Evolutionary conservation across 2,329 filamentous ascomycete genomes (phyloP).

Genomic region (Thermochaetoides dissita): DNA sequence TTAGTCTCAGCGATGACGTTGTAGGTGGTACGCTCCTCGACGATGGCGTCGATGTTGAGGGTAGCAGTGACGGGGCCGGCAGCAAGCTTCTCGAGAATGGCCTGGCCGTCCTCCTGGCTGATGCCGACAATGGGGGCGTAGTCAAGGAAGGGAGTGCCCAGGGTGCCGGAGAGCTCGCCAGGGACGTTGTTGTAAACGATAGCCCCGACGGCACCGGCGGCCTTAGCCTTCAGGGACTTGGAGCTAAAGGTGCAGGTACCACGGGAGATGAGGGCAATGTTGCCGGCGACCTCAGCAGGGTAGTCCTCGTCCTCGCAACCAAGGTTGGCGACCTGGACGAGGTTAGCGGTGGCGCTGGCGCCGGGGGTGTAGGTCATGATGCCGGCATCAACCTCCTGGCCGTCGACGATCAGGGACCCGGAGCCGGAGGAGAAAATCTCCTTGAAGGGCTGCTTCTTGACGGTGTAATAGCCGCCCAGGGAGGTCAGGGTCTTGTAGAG

Average conservation of each 20-base stretch:
- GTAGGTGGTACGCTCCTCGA: conserved; percentile 12
- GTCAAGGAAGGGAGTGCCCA: conserved; percentile 31
- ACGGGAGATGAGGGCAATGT: conserved; percentile 45
- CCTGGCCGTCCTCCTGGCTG: conserved; percentile 29
- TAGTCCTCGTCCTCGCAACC: conserved; percentile 42
- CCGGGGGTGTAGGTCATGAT: conserved; percentile 38
- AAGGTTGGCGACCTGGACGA: conserved; percentile 35
- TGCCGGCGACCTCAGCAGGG: conserved; percentile 34
- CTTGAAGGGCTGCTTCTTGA: conserved; percentile 30
- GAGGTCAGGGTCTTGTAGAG: conserved; percentile 26
- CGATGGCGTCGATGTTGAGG: conserved; percentile 13
- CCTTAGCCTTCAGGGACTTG: conserved; percentile 42
- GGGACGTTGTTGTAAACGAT: conserved; percentile 50
- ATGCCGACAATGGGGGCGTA: conserved; percentile 42
- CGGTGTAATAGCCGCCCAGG: conserved; percentile 26
- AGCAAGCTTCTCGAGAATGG: conserved; percentile 19
- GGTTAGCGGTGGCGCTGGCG: conserved; percentile 25
- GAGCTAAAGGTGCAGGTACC: conserved; percentile 44
- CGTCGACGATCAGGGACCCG: conserved; percentile 20
- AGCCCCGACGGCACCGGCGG: conserved; percentile 41
- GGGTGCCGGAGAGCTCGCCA: conserved; percentile 37
- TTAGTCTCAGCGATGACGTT: conserved; percentile 17
- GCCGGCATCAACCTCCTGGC: conserved; percentile 15
- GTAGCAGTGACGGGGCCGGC: conserved; percentile 20
- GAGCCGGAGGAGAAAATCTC: conserved; percentile 22